These are phyloP conservation scores for Ochromonas danica DNA, from an alignment of 108 stramenopile species.

Conservation along the genomic window DNA sequence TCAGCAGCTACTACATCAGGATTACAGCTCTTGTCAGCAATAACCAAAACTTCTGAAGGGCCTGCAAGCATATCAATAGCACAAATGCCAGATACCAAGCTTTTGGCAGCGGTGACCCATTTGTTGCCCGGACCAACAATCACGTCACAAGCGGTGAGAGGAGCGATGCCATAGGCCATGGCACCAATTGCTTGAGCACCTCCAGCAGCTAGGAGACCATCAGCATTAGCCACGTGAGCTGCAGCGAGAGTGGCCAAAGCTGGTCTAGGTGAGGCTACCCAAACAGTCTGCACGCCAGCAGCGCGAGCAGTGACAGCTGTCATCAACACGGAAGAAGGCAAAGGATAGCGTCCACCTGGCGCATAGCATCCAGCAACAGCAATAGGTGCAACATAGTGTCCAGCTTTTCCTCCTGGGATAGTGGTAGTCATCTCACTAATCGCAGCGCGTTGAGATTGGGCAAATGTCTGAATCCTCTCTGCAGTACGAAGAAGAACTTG, in stretches of 20 bases:
- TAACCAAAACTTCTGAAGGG: conserved; percentile 93
- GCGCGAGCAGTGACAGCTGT: conserved; percentile 93
- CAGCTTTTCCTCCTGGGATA: conserved; percentile 93
- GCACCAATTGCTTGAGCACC: conserved; percentile 82
- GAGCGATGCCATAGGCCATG: conserved; percentile 57
- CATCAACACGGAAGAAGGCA: conserved; percentile 95
- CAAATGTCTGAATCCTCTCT: conserved; percentile 77
- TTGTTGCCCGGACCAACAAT: conserved; percentile 98
- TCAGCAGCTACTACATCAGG: conserved; percentile 90
- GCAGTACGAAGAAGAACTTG: conserved; percentile 72
- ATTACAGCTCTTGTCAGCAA: conserved; percentile 87
- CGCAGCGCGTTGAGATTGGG: conserved; percentile 76
- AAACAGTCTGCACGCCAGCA: conserved; percentile 84
- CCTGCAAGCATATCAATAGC: conserved; percentile 99
- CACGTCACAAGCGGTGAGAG: conserved; percentile 72
- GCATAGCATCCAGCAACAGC: conserved; percentile 95
- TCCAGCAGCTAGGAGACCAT: conserved; percentile 78
- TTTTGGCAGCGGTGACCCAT: conserved; percentile 98
- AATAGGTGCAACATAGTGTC: conserved; percentile 90
- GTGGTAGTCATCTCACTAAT: conserved; percentile 75
- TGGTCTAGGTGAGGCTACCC: conserved; percentile 84
- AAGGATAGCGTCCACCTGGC: conserved; percentile 94
- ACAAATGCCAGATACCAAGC: conserved; percentile 80
- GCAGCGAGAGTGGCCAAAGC: conserved; percentile 88
- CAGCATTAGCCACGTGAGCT: conserved; percentile 79